phyloP scores from a whole-genome alignment of 495 filamentous ascomycete species.

The Parachaetomium inaequale region DNA sequence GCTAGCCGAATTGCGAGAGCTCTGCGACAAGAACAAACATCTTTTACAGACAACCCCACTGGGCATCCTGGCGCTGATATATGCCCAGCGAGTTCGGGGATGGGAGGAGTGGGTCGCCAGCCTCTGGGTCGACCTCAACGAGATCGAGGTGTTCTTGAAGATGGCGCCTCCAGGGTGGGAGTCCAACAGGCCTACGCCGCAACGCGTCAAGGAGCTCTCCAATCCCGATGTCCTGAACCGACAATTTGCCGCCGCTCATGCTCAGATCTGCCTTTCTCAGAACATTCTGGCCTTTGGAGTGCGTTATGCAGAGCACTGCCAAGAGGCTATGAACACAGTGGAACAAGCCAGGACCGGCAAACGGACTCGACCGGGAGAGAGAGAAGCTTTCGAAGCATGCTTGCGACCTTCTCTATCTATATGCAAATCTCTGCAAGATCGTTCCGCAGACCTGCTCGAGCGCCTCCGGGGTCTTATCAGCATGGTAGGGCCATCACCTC shows the following conservation, averaged over 20 bases:
- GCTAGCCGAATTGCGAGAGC: neutral
- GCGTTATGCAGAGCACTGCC: neutral
- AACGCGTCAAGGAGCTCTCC: neutral
- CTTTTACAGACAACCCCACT: neutral
- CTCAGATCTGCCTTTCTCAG: neutral
- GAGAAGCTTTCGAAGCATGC: neutral
- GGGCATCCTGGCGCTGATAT: neutral
- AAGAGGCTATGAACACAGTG: neutral
- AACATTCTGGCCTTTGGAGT: neutral
- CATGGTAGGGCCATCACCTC: neutral
- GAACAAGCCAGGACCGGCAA: neutral
- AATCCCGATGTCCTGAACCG: neutral
- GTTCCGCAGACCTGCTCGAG: neutral
- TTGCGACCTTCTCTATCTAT: neutral
- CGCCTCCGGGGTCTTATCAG: neutral
- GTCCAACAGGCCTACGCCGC: neutral
- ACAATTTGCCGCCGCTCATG: neutral
- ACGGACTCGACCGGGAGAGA: neutral
- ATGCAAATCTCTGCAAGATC: neutral
- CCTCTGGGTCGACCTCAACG: neutral
- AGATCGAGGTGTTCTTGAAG: neutral
- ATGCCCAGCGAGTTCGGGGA: neutral
- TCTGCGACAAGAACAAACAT: neutral
- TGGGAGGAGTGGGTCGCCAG: neutral
- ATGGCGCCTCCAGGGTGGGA: neutral